Evolutionary conservation across 1,284 basidiomycete genomes (phyloP), one percentile per base, ranked within the genome.

Genomic region (Trametes versicolor): DNA sequence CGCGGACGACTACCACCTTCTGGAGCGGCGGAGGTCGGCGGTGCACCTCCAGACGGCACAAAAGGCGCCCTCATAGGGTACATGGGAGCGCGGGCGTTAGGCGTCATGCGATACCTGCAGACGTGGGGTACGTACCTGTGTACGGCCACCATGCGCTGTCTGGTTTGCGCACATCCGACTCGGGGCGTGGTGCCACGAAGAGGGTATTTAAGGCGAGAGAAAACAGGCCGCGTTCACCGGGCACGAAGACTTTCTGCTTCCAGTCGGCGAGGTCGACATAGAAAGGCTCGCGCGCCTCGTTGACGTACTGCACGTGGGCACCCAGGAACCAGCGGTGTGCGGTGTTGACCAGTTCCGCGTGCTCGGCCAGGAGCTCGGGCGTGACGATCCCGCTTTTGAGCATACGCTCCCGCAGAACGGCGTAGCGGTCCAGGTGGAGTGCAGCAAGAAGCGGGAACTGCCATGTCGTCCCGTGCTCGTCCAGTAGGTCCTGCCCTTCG

Each of bases 401-500:
- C 13, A 49, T 15, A 4, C 5, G 19, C 25, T 49, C 10, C 27
- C 34, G 25, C 50, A 55, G 32, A 8, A 50, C 2, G 8, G 17
- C 5, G 29, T 43, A 34, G 21, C 52, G 52, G 34, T 7, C 6
- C 12, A 29, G n/a, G 45, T 27, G 8, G 10, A 32, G 23, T 45
- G 43, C 12, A 23, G 43, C 34, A 25, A 56, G 45, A 23, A 56
- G 53, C 2, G 52, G 53, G 21, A 55, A 32, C 17, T 56, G 7
- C 60, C 60, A 62, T 5, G 53, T 34, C 10, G 54, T 56, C 19
- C 60, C 60, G 23, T 41, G 45, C 53, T 55, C 39, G 21, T 34
- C 56, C 21, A 49, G 52, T 1, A 62, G 60, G 37, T 62, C 60
- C n/a, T 41, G 37, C 0, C 60, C 59, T 3, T 48, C 5, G 21